Conservation (phyloP, 768 basidiomycete species). For the Leccinum longicurvipes region DNA sequence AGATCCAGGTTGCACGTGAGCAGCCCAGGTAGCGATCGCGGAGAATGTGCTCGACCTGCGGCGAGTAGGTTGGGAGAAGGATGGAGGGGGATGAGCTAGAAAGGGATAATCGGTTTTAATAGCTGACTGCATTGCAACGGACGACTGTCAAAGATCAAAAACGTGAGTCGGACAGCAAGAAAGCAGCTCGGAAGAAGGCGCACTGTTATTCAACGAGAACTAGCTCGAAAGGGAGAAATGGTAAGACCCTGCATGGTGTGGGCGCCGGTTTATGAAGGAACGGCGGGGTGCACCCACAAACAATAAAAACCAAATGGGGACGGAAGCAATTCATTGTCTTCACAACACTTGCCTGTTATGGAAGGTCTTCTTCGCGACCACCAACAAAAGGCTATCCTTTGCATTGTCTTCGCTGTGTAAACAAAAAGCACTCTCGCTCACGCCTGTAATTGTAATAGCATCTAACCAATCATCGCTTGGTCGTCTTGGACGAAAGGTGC, state of each 20-base stretch:
- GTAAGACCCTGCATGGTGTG: neutral
- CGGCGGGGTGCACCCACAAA: constrained; percentile 20
- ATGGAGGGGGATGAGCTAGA: constrained; percentile 39
- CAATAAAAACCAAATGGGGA: constrained; percentile 9
- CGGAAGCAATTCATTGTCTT: constrained; percentile 17
- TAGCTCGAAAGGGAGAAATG: neutral
- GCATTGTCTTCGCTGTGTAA: neutral
- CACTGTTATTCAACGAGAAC: neutral
- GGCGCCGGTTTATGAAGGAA: constrained; percentile 13
- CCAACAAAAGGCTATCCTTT: neutral
- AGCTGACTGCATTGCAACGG: constrained; percentile 13
- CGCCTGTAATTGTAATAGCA: too few relatives aligned
- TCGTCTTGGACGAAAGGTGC: neutral
- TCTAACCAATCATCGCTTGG: neutral
- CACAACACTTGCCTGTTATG: constrained; percentile 27
- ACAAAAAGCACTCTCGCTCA: neutral
- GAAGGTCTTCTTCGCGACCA: neutral
- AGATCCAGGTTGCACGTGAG: constrained; percentile 66
- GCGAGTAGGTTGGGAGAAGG: constrained; percentile 28
- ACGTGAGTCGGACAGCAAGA: constrained; percentile 2
- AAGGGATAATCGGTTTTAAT: constrained; percentile 36
- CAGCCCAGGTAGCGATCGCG: constrained; percentile 59
- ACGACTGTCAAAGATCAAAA: constrained; percentile 2
- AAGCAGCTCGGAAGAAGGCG: constrained; percentile 1
- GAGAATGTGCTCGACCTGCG: constrained; percentile 45